Percentiles rank a stretch among this genome's conserved stretches.
Evolutionary conservation across 495 filamentous ascomycete species (phyloP).

Genomic region (Hyaloscypha finlandica): DNA sequence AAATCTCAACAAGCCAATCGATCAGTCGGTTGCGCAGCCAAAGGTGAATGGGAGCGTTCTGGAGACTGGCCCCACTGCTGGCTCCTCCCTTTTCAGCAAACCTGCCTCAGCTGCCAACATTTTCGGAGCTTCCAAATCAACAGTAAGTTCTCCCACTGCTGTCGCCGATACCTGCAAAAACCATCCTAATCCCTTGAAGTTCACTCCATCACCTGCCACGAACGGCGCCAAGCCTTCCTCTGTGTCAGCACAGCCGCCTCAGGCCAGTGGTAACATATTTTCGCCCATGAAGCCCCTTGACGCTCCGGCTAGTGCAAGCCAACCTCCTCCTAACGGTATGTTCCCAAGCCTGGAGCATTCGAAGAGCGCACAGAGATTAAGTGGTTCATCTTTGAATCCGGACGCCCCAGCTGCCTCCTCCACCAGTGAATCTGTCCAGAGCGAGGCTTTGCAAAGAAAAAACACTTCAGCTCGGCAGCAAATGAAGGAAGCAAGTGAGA

Average conservation of each 20-base stretch:
- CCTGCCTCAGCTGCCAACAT: neutral
- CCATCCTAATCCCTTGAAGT: neutral
- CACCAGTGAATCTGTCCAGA: neutral
- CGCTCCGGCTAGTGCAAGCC: slow-evolving; percentile 7
- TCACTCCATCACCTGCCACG: neutral
- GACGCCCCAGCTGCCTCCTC: neutral
- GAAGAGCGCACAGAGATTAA: neutral
- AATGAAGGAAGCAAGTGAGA: slow-evolving; percentile 5
- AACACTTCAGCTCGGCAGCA: neutral
- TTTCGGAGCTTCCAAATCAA: neutral
- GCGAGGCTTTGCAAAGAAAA: neutral
- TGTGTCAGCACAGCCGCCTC: slow-evolving; percentile 6
- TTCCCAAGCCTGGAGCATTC: slow-evolving; percentile 15
- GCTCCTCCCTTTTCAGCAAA: slow-evolving; percentile 5
- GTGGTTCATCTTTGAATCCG: neutral
- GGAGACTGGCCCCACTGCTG: neutral
- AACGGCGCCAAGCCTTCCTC: slow-evolving; percentile 10
- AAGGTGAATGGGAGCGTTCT: slow-evolving; percentile 11
- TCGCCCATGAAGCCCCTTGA: slow-evolving; percentile 17
- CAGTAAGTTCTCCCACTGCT: slow-evolving; percentile 1
- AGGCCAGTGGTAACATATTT: slow-evolving; percentile 1
- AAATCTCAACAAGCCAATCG: slow-evolving; percentile 26
- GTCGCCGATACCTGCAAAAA: neutral
- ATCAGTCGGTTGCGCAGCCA: slow-evolving; percentile 8
- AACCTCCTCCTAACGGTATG: slow-evolving; percentile 23